A percentile compares a stretch with the other conserved stretches of the same genome.
phyloP scores from a whole-genome alignment of 257 asterid species.

The Solanum medicagineum region DNA sequence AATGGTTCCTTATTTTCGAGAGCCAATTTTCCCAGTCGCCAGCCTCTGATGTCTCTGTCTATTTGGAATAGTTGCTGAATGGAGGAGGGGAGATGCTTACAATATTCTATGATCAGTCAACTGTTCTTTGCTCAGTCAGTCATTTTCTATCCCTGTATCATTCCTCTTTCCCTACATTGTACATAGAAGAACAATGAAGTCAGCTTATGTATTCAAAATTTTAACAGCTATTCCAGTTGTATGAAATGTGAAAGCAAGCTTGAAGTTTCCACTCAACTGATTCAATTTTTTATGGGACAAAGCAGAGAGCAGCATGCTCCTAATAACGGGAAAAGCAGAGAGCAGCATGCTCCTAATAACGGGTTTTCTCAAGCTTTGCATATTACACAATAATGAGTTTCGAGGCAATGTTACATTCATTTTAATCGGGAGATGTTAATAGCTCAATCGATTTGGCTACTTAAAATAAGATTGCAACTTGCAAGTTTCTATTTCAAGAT shows the following conservation, averaged over 20 bases:
- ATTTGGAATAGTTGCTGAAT: background rate
- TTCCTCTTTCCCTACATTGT: background rate
- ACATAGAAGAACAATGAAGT: slow-evolving; percentile 14
- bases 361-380: background rate
- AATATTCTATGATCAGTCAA: background rate
- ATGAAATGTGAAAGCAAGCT: background rate
- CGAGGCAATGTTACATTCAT: background rate
- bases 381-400: background rate
- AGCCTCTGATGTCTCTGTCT: background rate
- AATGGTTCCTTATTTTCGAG: background rate
- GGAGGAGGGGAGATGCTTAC: slow-evolving; percentile 1
- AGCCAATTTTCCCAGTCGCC: slow-evolving; percentile 10
- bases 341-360: background rate
- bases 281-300: background rate
- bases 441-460: background rate
- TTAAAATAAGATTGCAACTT: background rate
- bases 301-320: background rate
- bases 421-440: background rate
- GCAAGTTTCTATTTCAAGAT: background rate
- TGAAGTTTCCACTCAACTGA: background rate
- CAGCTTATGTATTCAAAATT: background rate
- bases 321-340: background rate
- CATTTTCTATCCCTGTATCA: background rate
- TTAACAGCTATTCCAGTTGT: background rate
- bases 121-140: background rate